Percentiles rank a stretch among this genome's conserved stretches.
Conservation (phyloP, 345 rosid species). For the Moricandia arvensis region DNA sequence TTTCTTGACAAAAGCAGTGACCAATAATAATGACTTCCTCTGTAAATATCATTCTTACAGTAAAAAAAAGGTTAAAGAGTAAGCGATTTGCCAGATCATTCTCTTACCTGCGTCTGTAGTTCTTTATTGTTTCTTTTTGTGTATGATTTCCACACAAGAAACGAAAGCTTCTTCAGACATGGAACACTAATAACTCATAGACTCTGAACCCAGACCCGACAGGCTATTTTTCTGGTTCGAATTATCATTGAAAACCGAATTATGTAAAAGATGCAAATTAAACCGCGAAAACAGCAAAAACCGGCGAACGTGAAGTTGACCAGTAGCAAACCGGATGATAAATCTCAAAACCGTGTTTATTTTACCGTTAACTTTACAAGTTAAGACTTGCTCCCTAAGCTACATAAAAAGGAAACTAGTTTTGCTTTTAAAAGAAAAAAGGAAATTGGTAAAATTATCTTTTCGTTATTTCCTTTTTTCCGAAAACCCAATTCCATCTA, state of each 20-base stretch:
- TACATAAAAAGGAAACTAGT: neutral
- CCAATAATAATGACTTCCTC: conserved; percentile 15
- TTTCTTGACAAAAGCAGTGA: conserved; percentile 58
- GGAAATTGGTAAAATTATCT: neutral
- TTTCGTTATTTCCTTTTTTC: neutral
- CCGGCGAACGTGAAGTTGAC: neutral
- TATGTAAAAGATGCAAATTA: neutral
- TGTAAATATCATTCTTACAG: neutral
- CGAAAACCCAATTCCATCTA: neutral
- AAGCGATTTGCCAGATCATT: neutral
- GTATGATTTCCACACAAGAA: no score
- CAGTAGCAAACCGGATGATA: neutral
- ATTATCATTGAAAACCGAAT: neutral
- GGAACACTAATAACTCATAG: neutral
- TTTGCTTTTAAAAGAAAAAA: neutral
- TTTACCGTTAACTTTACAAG: neutral
- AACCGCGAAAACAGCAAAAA: neutral
- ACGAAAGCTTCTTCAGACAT: no score
- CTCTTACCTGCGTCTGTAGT: no score
- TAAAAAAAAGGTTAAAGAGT: neutral
- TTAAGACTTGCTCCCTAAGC: neutral
- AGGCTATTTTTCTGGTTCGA: neutral
- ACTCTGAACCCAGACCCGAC: neutral
- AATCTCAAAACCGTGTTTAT: neutral
- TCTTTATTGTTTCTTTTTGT: no score